These are phyloP conservation scores for Santalum album DNA, from an alignment of 164 flowering plant genomes.

Conservation along the genomic window DNA sequence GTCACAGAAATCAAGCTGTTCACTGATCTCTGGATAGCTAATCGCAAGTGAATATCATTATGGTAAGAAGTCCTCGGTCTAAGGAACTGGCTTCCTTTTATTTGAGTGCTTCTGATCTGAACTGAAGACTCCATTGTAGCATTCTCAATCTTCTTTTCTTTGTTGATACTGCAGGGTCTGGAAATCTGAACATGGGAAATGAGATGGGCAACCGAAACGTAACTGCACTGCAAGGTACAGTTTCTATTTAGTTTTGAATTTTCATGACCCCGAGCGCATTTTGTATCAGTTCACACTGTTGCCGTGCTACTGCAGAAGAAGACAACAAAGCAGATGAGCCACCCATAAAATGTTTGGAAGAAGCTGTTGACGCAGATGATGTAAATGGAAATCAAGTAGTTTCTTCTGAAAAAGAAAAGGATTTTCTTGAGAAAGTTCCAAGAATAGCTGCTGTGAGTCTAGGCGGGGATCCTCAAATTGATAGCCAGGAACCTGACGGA, in stretches of 20 bases:
- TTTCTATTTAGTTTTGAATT: constrained; percentile 1
- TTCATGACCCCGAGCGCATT: neutral
- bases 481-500: constrained; percentile 8
- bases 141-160: neutral
- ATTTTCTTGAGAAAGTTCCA: constrained; percentile 15
- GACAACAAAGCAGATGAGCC: constrained; percentile 15
- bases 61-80: too few relatives aligned
- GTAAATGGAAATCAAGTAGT: constrained; percentile 12
- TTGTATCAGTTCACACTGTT: neutral
- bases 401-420: constrained; percentile 10
- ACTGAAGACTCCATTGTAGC: neutral
- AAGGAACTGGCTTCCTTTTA: too few relatives aligned
- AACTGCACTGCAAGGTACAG: constrained; percentile 36
- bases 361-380: constrained; percentile 10
- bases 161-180: constrained; percentile 20
- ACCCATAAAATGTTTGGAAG: constrained; percentile 8
- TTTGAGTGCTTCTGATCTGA: too few relatives aligned
- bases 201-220: constrained; percentile 52
- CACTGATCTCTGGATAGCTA: constrained; percentile 9
- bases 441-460: constrained; percentile 16
- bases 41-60: too few relatives aligned
- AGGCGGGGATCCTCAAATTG: constrained; percentile 8
- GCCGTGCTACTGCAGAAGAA: constrained; percentile 22
- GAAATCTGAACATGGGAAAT: constrained; percentile 33
- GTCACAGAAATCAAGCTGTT: constrained; percentile 18